Conservation (phyloP, 2,329 filamentous ascomycete species). For the Diaporthe australafricana region DNA sequence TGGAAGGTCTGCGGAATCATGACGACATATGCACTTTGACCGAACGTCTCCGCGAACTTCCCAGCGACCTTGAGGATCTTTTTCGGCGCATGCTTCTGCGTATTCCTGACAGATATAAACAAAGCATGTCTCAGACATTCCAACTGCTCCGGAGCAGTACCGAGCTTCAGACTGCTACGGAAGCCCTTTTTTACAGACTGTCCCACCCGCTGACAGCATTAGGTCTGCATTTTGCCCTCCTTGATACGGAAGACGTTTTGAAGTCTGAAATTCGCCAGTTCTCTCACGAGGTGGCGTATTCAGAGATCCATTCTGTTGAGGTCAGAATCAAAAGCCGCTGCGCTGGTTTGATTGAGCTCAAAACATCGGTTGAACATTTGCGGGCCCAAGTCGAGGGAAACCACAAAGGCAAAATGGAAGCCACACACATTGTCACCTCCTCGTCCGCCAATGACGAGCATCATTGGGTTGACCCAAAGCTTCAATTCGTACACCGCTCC, state of each 20-base stretch:
- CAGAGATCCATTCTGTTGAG: not conserved
- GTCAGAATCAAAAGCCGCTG: not conserved
- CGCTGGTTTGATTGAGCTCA: no score
- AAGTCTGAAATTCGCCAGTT: not conserved
- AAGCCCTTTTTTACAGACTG: no score
- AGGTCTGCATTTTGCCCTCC: not conserved
- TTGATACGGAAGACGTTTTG: not conserved
- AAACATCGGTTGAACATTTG: no score
- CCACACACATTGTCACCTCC: no score
- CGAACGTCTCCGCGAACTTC: not conserved
- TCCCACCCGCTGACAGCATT: not conserved
- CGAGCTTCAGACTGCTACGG: not conserved
- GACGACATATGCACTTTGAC: not conserved
- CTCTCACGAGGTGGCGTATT: not conserved
- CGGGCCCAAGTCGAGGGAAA: no score
- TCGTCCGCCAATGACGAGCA: accelerated
- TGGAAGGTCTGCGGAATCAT: not conserved
- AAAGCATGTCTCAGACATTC: not conserved
- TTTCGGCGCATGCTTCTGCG: not conserved
- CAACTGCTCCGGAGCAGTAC: not conserved
- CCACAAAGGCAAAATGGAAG: no score
- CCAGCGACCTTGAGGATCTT: not conserved
- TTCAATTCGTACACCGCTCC: not conserved
- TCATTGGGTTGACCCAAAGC: not conserved
- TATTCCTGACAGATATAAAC: not conserved